Evolutionary conservation across 2,329 filamentous ascomycete genomes (phyloP).

Genomic region (Epichloe sp.): DNA sequence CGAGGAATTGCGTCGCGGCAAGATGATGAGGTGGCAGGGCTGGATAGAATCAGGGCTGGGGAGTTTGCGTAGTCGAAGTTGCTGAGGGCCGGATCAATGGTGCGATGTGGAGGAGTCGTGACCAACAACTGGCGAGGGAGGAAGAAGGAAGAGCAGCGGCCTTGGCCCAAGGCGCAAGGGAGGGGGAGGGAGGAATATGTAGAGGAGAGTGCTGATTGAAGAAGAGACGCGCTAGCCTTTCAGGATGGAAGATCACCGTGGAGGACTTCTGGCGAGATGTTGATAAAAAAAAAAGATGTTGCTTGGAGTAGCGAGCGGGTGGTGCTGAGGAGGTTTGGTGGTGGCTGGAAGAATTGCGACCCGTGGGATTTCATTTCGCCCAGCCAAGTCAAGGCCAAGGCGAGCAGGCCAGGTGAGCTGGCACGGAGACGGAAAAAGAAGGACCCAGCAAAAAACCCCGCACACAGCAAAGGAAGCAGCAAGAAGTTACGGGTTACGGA

Average conservation of each 20-base stretch:
- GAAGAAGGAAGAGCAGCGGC: background rate
- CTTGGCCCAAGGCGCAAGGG: background rate
- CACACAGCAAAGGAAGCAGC: background rate
- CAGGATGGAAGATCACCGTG: background rate
- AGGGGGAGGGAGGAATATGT: background rate
- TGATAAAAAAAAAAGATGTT: background rate
- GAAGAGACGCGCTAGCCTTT: background rate
- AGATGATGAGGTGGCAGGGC: background rate
- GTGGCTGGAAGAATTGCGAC: slow-evolving; percentile 2
- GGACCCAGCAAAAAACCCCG: background rate
- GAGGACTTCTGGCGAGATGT: background rate
- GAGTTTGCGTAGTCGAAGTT: background rate
- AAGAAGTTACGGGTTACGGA: too few relatives aligned
- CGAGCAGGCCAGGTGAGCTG: background rate
- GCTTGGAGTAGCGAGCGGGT: background rate
- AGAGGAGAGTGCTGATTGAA: background rate
- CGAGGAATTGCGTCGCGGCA: background rate
- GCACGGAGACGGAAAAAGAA: background rate
- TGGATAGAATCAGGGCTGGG: background rate
- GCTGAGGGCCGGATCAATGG: slow-evolving; percentile 3
- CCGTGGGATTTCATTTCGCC: background rate
- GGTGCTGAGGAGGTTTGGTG: background rate
- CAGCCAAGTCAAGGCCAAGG: background rate
- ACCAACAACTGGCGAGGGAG: slow-evolving; percentile 1
- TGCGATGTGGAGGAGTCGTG: slow-evolving; percentile 1